Conservation (phyloP, 2,329 filamentous ascomycete genomes). For the Penicillium nordicum region DNA sequence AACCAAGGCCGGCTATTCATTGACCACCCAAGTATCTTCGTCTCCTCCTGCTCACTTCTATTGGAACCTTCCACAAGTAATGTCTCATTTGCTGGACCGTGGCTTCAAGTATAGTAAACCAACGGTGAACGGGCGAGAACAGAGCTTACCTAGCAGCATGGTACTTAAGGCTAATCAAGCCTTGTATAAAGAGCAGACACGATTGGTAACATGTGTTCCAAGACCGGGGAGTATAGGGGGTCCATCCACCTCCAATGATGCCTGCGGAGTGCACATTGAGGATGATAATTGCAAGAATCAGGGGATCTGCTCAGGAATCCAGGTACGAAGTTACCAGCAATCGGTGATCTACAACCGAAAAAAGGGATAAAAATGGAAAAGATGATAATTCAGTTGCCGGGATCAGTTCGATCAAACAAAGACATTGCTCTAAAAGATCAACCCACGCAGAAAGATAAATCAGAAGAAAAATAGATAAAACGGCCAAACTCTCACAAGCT, state of each 20-base stretch:
- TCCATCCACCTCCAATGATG: not conserved
- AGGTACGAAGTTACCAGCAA: not conserved
- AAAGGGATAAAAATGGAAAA: not conserved
- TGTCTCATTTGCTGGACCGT: not conserved
- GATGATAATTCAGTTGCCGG: conserved; percentile 2
- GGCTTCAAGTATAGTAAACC: not conserved
- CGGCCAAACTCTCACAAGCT: conserved; percentile 6
- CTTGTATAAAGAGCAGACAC: not conserved
- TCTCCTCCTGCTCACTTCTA: not conserved
- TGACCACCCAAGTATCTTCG: not conserved
- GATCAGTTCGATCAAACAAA: not conserved
- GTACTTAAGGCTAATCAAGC: conserved; percentile 8
- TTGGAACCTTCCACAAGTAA: not conserved
- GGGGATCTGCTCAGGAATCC: not conserved
- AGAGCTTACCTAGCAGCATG: not conserved
- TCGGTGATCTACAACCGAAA: not conserved
- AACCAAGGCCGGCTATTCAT: not conserved
- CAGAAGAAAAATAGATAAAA: conserved; percentile 13
- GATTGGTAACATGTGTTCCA: not conserved
- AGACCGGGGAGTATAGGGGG: not conserved
- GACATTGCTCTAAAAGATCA: conserved; percentile 1
- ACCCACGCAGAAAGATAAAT: not conserved
- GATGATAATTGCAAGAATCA: no score
- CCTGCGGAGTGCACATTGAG: not conserved
- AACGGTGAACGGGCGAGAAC: not conserved